A percentile compares a stretch with the other conserved stretches of the same genome.
These are phyloP conservation scores for Clathrospora elynae DNA, from an alignment of 2,329 filamentous ascomycete genomes.

Conservation along the genomic window DNA sequence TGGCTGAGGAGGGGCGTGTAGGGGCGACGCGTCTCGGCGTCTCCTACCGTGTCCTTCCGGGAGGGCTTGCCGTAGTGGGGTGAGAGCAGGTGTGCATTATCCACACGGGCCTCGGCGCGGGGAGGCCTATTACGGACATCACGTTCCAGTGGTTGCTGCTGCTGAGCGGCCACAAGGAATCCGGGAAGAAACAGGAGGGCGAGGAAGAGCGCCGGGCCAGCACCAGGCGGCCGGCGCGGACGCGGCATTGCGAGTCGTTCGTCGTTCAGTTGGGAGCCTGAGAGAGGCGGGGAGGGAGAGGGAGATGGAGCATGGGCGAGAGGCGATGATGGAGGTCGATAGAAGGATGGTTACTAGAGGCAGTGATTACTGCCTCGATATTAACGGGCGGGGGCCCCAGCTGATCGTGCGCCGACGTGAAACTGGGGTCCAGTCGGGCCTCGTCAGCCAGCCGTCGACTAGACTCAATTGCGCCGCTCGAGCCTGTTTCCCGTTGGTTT, in stretches of 20 bases:
- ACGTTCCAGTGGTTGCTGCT: constrained; percentile 47
- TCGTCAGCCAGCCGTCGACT: constrained; percentile 17
- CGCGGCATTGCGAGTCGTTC: constrained; percentile 42
- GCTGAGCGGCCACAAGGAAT: constrained; percentile 48
- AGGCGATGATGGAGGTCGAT: constrained; percentile 18
- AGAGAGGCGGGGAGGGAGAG: constrained; percentile 34
- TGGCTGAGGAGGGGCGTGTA: constrained; percentile 44
- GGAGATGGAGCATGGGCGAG: constrained; percentile 43
- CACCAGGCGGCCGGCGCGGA: constrained; percentile 48
- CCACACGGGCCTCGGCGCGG: constrained; percentile 33
- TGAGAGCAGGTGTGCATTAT: constrained; percentile 24
- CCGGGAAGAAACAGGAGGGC: constrained; percentile 45
- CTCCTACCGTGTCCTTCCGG: constrained; percentile 20
- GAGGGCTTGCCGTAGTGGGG: constrained; percentile 12
- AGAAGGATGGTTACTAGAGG: constrained; percentile 15
- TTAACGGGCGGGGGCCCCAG: constrained; percentile 30
- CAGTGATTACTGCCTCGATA: constrained; percentile 26
- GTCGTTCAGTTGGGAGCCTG: constrained; percentile 37
- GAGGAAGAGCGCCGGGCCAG: constrained; percentile 46
- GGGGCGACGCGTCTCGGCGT: constrained; percentile 29
- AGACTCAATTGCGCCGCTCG: constrained; percentile 19
- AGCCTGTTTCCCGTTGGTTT: constrained; percentile 25
- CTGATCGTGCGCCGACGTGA: constrained; percentile 25
- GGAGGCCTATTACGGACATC: constrained; percentile 32
- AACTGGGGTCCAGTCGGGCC: constrained; percentile 21